Base-by-base conservation (phyloP, 306 rosid species). In the Gastrolobium bilobum region DNA sequence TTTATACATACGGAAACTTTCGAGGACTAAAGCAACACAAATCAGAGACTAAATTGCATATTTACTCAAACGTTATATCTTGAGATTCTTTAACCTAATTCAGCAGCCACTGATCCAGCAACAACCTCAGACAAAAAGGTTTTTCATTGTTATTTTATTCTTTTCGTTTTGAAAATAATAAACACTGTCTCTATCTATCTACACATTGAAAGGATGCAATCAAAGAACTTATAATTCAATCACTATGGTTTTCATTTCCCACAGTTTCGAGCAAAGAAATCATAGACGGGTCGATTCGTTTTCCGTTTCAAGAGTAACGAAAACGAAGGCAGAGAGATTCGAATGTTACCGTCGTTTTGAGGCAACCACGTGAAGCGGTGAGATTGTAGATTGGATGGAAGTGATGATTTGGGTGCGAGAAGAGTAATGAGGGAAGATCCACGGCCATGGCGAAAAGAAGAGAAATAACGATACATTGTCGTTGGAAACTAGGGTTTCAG, bases 361-460 rank as follows among this genome's bases (percentile, higher is more conserved):
- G 33, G 33, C 3, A 71, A 1, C 42, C 1, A 43, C 39, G 31
- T 5, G 31, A n/a, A 60, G 10, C 34, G 20, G 11, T 1, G 38
- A 33, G 10, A 26, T 10, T 26, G 56, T 2, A 31, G 4, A 46
- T 30, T 15, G 7, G 50, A 58, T 13, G 11, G 70, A 44, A 60
- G 37, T 0, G 59, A 50, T 1, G 60, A 10, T n/a, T 60, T 59
- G 31, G 59, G 15, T 4, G 70, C 33, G 0, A 60, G 35, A 34
- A 74, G 59, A 59, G 79, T 58, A 6, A 2, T 1, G 59, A 74
- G 69, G 10, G 69, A 74, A 26, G 70, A 59, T 44, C 79, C 59
- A 59, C 59, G 69, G 39, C 58, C 78, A 60, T 43, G 34, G 14
- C 57, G 15, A 44, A 60, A n/a, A 11, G 37, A 58, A 60, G 59